These are phyloP conservation scores for Pelargonium cotyledonis DNA, from an alignment of 441 rosid species.

Conservation along the genomic window DNA sequence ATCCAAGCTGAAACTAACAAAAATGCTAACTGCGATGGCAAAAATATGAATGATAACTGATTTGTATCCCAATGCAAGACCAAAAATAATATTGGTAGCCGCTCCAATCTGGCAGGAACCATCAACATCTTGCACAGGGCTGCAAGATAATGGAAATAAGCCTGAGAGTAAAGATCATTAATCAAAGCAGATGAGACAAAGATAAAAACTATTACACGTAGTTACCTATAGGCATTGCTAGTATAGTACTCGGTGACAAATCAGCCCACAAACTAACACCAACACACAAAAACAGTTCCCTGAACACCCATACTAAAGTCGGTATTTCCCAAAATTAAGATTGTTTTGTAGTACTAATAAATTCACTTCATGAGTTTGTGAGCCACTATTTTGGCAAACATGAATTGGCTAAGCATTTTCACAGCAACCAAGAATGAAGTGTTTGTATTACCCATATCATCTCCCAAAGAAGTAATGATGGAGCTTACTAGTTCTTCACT, in stretches of 20 bases:
- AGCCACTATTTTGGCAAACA: neutral
- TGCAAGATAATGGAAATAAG: conserved; percentile 22
- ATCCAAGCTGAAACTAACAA: conserved; percentile 65
- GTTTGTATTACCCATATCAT: conserved; percentile 1
- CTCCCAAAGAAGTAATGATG: neutral
- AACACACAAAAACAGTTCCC: conserved; percentile 82
- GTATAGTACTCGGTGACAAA: conserved; percentile 88
- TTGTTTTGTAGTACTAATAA: neutral
- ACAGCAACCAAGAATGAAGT: neutral
- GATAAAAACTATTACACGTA: conserved; percentile 5
- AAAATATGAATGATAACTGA: conserved; percentile 62
- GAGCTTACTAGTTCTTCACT: conserved; percentile 71
- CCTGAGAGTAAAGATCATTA: neutral
- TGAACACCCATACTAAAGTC: conserved; percentile 27
- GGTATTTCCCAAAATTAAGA: neutral
- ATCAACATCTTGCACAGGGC: conserved; percentile 76
- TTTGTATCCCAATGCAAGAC: conserved; percentile 69
- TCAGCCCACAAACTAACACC: conserved; percentile 96
- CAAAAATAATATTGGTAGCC: conserved; percentile 64
- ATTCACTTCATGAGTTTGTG: neutral
- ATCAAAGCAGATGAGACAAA: neutral
- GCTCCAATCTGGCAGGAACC: conserved; percentile 77
- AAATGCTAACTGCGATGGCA: conserved; percentile 62
- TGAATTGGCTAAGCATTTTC: neutral
- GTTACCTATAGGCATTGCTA: conserved; percentile 87